Conservation (phyloP, 805 yeast species). For the Candida coleopterorum region DNA sequence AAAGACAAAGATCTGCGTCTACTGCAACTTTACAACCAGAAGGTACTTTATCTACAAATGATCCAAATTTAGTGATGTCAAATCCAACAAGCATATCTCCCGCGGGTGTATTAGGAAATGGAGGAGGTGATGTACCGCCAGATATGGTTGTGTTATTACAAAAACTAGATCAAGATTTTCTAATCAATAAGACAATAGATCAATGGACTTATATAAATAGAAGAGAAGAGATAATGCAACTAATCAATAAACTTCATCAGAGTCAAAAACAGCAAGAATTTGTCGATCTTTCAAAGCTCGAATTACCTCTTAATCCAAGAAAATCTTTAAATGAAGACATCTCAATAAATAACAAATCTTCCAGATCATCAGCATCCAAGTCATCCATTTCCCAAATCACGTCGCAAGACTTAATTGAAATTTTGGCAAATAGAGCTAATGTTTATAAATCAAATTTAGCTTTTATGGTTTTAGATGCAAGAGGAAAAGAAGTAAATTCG, state of each 20-base stretch:
- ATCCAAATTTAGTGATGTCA: conserved; percentile 7
- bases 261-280: conserved; percentile 21
- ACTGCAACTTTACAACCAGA: conserved; percentile 8
- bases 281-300: conserved; percentile 35
- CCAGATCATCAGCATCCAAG: not conserved
- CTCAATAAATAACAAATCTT: not conserved
- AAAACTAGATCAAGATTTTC: conserved; percentile 38
- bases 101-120: conserved; percentile 9
- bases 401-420: conserved; percentile 53
- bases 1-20: conserved; percentile 6
- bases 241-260: conserved; percentile 31
- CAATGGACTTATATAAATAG: conserved; percentile 45
- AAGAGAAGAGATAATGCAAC: conserved; percentile 40
- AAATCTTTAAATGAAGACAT: conserved; percentile 18
- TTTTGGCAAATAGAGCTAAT: conserved; percentile 68
- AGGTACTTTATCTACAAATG: conserved; percentile 8
- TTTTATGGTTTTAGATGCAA: conserved; percentile 62
- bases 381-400: not conserved
- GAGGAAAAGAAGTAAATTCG: conserved; percentile 72
- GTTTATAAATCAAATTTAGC: conserved; percentile 63
- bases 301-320: conserved; percentile 62
- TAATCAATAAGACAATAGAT: conserved; percentile 35
- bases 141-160: conserved; percentile 41
- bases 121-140: conserved; percentile 35
- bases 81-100: conserved; percentile 12